These are phyloP conservation scores for Trypanosoma rangeli DNA, from an alignment of 208 protist species.

Conservation along the genomic window DNA sequence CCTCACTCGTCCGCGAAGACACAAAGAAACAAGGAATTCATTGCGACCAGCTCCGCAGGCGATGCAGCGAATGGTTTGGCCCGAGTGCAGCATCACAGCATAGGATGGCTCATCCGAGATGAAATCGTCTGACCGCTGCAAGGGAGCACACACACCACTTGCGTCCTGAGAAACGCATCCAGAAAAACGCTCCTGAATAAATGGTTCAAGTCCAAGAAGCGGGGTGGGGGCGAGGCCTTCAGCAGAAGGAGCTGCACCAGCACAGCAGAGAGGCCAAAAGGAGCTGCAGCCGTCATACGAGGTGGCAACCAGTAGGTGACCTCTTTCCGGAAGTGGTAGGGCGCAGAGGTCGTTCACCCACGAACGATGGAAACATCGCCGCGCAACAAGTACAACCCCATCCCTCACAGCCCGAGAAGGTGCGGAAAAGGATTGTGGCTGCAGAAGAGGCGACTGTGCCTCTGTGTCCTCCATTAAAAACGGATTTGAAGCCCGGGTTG, in stretches of 20 bases:
- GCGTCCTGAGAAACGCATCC: slow-evolving; percentile 12
- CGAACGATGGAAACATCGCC: slow-evolving; percentile 59
- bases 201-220: neutral
- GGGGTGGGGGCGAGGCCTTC: neutral
- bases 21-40: slow-evolving; percentile 71
- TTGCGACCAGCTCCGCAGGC: slow-evolving; percentile 63
- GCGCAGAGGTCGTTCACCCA: slow-evolving; percentile 60
- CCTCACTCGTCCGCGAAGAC: slow-evolving; percentile 71
- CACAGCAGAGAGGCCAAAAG: slow-evolving; percentile 67
- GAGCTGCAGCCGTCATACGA: slow-evolving; percentile 77
- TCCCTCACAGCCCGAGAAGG: neutral
- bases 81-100: slow-evolving; percentile 50
- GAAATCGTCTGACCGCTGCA: neutral
- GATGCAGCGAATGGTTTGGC: slow-evolving; percentile 41
- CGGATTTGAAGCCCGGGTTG: neutral
- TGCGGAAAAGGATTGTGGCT: neutral
- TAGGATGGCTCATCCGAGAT: slow-evolving; percentile 43
- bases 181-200: slow-evolving; percentile 11
- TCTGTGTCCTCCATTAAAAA: neutral
- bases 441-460: neutral
- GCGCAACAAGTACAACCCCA: slow-evolving; percentile 14
- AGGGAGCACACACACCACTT: neutral
- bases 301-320: slow-evolving; percentile 56
- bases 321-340: slow-evolving; percentile 40
- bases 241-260: neutral